These are phyloP conservation scores for Venturia asperata DNA, from an alignment of 2,329 filamentous ascomycete genomes.

Conservation along the genomic window DNA sequence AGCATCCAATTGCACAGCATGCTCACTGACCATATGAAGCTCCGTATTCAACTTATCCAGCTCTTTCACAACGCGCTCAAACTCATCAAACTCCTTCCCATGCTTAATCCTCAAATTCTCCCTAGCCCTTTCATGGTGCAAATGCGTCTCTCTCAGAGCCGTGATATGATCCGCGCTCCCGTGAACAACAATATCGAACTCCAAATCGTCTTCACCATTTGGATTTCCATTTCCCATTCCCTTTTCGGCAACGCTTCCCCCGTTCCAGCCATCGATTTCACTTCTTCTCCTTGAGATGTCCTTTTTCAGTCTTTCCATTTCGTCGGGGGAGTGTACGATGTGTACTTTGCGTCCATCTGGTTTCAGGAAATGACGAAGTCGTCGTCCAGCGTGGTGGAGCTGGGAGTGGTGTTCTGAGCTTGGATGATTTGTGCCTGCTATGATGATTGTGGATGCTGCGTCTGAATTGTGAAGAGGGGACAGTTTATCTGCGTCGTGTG, in stretches of 20 bases:
- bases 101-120: conserved; percentile 44
- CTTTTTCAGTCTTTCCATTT: conserved; percentile 43
- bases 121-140: conserved; percentile 46
- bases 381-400: conserved; percentile 31
- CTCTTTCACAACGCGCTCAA: conserved; percentile 49
- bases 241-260: conserved; percentile 45
- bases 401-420: conserved; percentile 9
- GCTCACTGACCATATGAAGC: conserved; percentile 48
- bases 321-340: conserved; percentile 50
- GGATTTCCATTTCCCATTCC: conserved; percentile 35
- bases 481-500: not conserved
- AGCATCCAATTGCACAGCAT: conserved; percentile 49
- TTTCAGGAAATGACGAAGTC: conserved; percentile 47
- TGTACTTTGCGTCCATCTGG: conserved; percentile 52
- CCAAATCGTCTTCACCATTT: conserved; percentile 28
- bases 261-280: conserved; percentile 29
- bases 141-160: conserved; percentile 45
- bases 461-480: not conserved
- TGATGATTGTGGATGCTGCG: not conserved
- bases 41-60: conserved; percentile 48
- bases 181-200: conserved; percentile 52
- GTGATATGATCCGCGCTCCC: conserved; percentile 46
- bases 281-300: conserved; percentile 36
- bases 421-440: not conserved
- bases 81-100: conserved; percentile 47